A percentile compares a stretch with the other conserved stretches of the same genome.
Conservation (phyloP, 1,284 basidiomycete genomes). For the Leccinum insigne region DNA sequence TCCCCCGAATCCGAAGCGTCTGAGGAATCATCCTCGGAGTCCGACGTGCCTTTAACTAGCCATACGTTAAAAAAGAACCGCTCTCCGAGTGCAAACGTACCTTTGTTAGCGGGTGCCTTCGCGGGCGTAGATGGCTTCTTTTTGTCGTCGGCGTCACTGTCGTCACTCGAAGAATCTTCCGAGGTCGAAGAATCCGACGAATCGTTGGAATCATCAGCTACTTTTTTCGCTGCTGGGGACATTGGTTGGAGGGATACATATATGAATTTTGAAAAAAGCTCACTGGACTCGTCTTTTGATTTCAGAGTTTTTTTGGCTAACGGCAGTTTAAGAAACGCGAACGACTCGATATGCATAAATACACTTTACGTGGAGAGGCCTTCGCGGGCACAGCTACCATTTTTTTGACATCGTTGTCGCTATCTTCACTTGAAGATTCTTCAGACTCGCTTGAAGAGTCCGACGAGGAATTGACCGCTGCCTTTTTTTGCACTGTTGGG, state of each 20-base stretch:
- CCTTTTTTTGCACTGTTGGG: background rate
- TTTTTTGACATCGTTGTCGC: background rate
- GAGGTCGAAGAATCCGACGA: background rate
- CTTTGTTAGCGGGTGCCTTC: background rate
- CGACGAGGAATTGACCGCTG: slow-evolving; percentile 3
- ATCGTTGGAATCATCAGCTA: background rate
- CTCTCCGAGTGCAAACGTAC: background rate
- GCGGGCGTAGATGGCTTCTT: background rate
- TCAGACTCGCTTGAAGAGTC: slow-evolving; percentile 4
- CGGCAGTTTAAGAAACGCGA: background rate
- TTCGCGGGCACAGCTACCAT: background rate
- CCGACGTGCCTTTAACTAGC: slow-evolving; percentile 2
- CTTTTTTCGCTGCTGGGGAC: background rate
- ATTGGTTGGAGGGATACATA: background rate
- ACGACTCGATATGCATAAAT: background rate
- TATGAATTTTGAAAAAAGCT: background rate
- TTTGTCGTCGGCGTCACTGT: background rate
- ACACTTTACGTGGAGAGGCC: slow-evolving; percentile 5
- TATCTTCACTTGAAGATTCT: slow-evolving; percentile 17
- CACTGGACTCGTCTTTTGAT: background rate
- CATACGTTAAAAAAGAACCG: background rate
- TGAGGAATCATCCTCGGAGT: slow-evolving; percentile 8
- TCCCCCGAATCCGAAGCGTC: slow-evolving; percentile 13
- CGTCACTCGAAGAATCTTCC: background rate
- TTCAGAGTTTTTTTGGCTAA: background rate